Evolutionary conservation across 768 basidiomycete species (phyloP).

Genomic region (Calvatia gigantea): DNA sequence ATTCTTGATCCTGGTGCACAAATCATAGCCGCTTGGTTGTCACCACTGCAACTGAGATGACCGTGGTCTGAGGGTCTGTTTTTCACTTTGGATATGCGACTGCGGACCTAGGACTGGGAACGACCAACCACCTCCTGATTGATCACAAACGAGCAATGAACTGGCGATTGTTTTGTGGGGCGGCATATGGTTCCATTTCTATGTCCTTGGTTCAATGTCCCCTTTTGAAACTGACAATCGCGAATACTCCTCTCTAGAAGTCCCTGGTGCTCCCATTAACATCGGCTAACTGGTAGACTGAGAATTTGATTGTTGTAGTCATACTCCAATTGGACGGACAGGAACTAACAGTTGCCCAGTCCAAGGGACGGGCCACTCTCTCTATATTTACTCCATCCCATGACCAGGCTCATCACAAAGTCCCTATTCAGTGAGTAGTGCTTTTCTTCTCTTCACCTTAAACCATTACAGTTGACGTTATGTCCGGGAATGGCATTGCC

Average conservation of each 20-base stretch:
- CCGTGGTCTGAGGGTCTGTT: neutral
- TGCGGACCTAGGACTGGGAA: neutral
- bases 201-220: neutral
- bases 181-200: neutral
- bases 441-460: neutral
- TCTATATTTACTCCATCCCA: no score
- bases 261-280: neutral
- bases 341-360: neutral
- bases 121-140: neutral
- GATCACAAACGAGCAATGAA: neutral
- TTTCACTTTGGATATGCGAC: neutral
- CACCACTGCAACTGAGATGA: neutral
- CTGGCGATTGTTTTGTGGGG: neutral
- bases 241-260: neutral
- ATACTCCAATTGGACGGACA: neutral
- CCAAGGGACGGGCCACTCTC: neutral
- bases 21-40: neutral
- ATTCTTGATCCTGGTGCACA: neutral
- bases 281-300: neutral
- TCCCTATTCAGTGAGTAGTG: neutral
- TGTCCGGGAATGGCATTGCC: neutral
- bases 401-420: neutral
- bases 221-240: neutral
- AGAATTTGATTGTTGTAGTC: neutral
- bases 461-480: neutral